Evolutionary conservation across 2,329 filamentous ascomycete species (phyloP).

Genomic region (Penicillium sp.): DNA sequence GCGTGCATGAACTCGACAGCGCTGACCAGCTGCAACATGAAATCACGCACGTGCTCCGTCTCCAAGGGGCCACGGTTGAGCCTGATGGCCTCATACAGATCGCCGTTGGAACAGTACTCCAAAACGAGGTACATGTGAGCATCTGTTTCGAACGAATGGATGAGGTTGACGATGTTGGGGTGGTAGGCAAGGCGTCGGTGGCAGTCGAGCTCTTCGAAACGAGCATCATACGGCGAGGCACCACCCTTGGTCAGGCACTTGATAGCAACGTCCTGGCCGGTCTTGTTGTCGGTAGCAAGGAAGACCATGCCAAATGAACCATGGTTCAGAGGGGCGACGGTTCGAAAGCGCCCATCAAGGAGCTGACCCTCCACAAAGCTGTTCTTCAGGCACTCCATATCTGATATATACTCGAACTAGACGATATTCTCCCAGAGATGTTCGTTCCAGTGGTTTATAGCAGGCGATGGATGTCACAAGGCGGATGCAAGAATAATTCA

Average conservation of each 20-base stretch:
- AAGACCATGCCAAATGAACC: slow-evolving; percentile 99
- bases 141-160: slow-evolving; percentile 84
- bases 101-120: slow-evolving; percentile 89
- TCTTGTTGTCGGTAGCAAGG: slow-evolving; percentile 70
- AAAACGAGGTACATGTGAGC: slow-evolving; percentile 84
- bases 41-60: slow-evolving; percentile 91
- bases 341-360: slow-evolving; percentile 67
- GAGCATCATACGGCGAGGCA: slow-evolving; percentile 65
- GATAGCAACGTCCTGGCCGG: slow-evolving; percentile 75
- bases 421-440: no score
- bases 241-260: slow-evolving; percentile 86
- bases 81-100: slow-evolving; percentile 94
- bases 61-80: slow-evolving; percentile 77
- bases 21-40: slow-evolving; percentile 89
- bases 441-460: no score
- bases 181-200: slow-evolving; percentile 72
- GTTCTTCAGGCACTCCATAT: slow-evolving; percentile 31
- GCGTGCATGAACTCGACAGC: slow-evolving; percentile 83
- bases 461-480: no score
- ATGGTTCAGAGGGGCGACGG: slow-evolving; percentile 89
- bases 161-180: slow-evolving; percentile 84
- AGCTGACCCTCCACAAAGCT: slow-evolving; percentile 31
- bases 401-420: no score
- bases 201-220: slow-evolving; percentile 53
- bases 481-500: no score